phyloP scores from a whole-genome alignment of 176 grass and related monocot genomes.

The Puccinellia tenuiflora region DNA sequence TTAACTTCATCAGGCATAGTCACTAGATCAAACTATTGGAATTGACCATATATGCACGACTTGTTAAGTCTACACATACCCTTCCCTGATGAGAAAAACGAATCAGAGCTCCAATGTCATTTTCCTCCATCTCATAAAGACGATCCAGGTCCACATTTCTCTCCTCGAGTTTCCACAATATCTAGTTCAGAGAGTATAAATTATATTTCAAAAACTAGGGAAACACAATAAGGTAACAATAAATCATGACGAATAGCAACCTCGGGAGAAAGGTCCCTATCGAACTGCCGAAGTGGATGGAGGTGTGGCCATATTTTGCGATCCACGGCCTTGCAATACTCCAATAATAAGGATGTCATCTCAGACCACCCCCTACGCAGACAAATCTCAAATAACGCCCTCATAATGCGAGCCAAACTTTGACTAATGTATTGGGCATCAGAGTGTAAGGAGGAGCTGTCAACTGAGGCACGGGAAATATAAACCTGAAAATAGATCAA shows the following conservation, averaged over 20 bases:
- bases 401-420: constrained; percentile 94
- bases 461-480: constrained; percentile 84
- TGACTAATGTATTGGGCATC: constrained; percentile 97
- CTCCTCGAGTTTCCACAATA: constrained; percentile 84
- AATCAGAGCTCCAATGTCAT: constrained; percentile 85
- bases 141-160: constrained; percentile 76
- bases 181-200: constrained; percentile 42
- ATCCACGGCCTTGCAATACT: constrained; percentile 93
- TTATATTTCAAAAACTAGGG: constrained; percentile 16
- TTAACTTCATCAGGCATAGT: constrained; percentile 18
- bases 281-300: constrained; percentile 92
- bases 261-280: constrained; percentile 68
- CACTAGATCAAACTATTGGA: constrained; percentile 12
- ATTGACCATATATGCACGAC: neutral
- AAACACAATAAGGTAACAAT: neutral
- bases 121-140: constrained; percentile 96
- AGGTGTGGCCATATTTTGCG: constrained; percentile 87
- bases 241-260: constrained; percentile 31
- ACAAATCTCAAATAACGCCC: constrained; percentile 96
- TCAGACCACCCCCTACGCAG: constrained; percentile 87
- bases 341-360: constrained; percentile 75
- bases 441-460: constrained; percentile 92
- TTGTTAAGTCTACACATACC: constrained; percentile 43
- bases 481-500: constrained; percentile 57
- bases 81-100: constrained; percentile 77